A percentile compares a stretch with the other conserved stretches of the same genome.
These are phyloP conservation scores for Sugiyamaella floridensis DNA, from an alignment of 805 yeast species.

Conservation along the genomic window DNA sequence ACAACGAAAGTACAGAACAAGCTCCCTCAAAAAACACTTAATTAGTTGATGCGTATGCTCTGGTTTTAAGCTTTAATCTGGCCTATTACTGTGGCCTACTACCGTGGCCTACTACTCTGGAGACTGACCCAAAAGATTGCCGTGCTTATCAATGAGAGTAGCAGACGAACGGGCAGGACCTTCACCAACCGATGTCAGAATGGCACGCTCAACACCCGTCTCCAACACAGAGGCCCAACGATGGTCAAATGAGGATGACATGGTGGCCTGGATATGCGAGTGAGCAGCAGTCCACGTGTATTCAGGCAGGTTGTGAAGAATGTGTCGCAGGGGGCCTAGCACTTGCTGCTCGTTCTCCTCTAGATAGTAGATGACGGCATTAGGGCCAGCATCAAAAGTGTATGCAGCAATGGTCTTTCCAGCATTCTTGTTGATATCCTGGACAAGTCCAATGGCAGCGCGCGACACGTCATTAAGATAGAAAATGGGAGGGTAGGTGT, in stretches of 20 bases:
- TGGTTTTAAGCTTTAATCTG: neutral
- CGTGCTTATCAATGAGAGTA: neutral
- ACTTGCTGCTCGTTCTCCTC: constrained; percentile 66
- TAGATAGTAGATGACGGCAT: constrained; percentile 90
- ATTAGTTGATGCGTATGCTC: too few relatives aligned
- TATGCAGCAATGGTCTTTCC: constrained; percentile 79
- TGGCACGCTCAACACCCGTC: constrained; percentile 74
- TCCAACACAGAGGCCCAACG: constrained; percentile 46
- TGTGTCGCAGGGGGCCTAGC: constrained; percentile 58
- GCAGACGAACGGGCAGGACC: constrained; percentile 48
- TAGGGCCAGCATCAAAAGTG: constrained; percentile 99
- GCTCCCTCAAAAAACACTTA: too few relatives aligned
- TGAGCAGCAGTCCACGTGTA: constrained; percentile 4
- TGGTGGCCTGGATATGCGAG: constrained; percentile 24
- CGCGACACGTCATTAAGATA: constrained; percentile 88
- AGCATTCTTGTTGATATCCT: constrained; percentile 61
- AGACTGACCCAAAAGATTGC: neutral
- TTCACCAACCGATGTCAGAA: constrained; percentile 77
- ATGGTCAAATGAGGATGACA: constrained; percentile 31
- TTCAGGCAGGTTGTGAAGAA: constrained; percentile 37
- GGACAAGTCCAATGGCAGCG: constrained; percentile 69
- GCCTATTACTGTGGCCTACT: constrained; percentile 23
- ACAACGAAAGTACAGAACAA: too few relatives aligned
- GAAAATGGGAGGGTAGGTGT: constrained; percentile 91
- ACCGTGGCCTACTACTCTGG: constrained; percentile 20